These are phyloP conservation scores for Aspergillus carlsbadensis DNA, from an alignment of 495 filamentous ascomycete species.

Conservation along the genomic window DNA sequence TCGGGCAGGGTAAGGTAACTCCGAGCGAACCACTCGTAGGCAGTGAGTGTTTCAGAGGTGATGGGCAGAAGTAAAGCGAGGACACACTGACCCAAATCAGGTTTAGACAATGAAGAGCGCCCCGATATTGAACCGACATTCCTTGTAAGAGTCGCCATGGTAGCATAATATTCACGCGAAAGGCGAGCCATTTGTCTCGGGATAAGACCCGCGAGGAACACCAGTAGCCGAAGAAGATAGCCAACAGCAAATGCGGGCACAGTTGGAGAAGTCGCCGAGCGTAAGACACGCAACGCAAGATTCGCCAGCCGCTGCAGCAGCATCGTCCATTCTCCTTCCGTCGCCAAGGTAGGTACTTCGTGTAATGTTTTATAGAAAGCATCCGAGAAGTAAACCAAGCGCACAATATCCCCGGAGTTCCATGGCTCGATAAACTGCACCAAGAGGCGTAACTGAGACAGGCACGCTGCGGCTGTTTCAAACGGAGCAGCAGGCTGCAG, in stretches of 20 bases:
- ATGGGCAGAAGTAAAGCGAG: slow-evolving; percentile 50
- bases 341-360: slow-evolving; percentile 37
- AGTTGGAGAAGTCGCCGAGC: slow-evolving; percentile 23
- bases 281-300: slow-evolving; percentile 42
- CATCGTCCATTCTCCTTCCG: slow-evolving; percentile 48
- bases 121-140: slow-evolving; percentile 24
- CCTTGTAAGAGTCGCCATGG: slow-evolving; percentile 41
- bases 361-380: slow-evolving; percentile 42
- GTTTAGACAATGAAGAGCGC: slow-evolving; percentile 20
- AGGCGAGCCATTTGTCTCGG: slow-evolving; percentile 49
- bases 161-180: slow-evolving; percentile 42
- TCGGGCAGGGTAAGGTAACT: slow-evolving; percentile 53
- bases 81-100: slow-evolving; percentile 34
- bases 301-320: slow-evolving; percentile 47
- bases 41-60: slow-evolving; percentile 44
- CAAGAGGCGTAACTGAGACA: slow-evolving; percentile 46
- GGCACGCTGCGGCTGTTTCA: slow-evolving; percentile 44
- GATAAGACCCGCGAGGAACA: slow-evolving; percentile 40
- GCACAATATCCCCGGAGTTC: slow-evolving; percentile 38
- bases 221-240: slow-evolving; percentile 37
- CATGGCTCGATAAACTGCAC: slow-evolving; percentile 48
- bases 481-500: slow-evolving; percentile 39
- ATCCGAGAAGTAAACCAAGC: slow-evolving; percentile 45
- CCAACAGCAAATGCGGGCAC: slow-evolving; percentile 27
- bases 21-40: slow-evolving; percentile 58